Base-by-base conservation (phyloP, 768 basidiomycete genomes). In the Porphyrellus cyaneotinctus region DNA sequence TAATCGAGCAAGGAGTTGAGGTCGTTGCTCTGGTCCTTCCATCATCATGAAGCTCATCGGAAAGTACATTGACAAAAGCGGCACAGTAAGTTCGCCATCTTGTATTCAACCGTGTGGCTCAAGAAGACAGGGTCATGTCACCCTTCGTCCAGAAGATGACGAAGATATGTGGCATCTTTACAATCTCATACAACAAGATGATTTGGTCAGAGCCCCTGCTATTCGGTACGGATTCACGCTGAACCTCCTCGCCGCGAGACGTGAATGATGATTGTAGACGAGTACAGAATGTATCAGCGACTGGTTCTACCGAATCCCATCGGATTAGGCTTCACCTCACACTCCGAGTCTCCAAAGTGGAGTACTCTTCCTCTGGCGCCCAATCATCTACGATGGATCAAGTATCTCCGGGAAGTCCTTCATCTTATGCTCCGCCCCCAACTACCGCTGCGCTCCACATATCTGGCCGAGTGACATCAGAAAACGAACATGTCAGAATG, bases 81-180 rank as follows among this genome's bases (percentile, higher is more conserved):
- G 87, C 45, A 76, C 85, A 53, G 93, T 93, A 68, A 61, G 85
- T 71, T 23, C 31, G 30, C 28, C 14, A n/a, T 45, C 23, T 31
- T n/a, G 11, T 22, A n/a, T 32, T 9, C 20, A 36, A 37, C 32
- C 24, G 6, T 46, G 28, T 28, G 10, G 8, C 70, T 68, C 63
- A 70, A 60, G 52, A 38, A 47, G 56, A 44, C 63, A 95, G 92
- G 95, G 95, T 17, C 83, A 94, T 80, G 89, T 97, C 56, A 91
- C 84, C n/a, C 77, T 97, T 41, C 84, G 91, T 43, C 95, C 95
- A 6, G 94, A 99, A 69, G 95, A 98, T 61, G 93, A 97, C 63
- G 97, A 99, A 72, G 97, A 99, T 70, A 97, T 99, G 88, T 99
- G 95, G 95, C 97, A 99, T 78, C 77, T 97, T 26, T 99, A 98